These are phyloP conservation scores for Claviceps digitariae DNA, from an alignment of 2,329 filamentous ascomycete species.

Conservation along the genomic window DNA sequence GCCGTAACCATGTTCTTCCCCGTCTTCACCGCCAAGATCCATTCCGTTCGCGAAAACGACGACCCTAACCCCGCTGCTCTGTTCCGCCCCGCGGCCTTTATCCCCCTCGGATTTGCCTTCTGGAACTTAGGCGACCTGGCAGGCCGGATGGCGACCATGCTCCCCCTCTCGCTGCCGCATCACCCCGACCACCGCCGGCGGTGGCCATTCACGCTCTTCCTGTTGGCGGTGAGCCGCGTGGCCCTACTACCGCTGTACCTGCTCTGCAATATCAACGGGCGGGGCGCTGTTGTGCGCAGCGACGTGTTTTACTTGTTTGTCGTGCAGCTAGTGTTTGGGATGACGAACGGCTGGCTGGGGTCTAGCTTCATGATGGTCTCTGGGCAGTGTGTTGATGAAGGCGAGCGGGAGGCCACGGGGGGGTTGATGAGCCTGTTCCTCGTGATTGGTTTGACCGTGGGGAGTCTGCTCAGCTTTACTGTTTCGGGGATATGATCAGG, in stretches of 20 bases:
- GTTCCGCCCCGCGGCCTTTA: slow-evolving; percentile 64
- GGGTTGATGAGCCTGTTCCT: slow-evolving; percentile 89
- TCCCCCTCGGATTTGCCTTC: slow-evolving; percentile 78
- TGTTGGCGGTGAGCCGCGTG: slow-evolving; percentile 49
- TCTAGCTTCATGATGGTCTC: slow-evolving; percentile 88
- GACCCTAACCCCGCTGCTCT: slow-evolving; percentile 37
- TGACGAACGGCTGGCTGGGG: slow-evolving; percentile 77
- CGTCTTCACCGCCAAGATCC: slow-evolving; percentile 64
- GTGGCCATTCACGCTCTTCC: slow-evolving; percentile 51
- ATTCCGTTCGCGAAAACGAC: slow-evolving; percentile 27
- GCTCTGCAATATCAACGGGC: slow-evolving; percentile 74
- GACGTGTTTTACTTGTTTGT: slow-evolving; percentile 80
- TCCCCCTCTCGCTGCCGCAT: slow-evolving; percentile 42
- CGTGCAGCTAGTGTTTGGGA: slow-evolving; percentile 72
- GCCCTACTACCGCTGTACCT: slow-evolving; percentile 74
- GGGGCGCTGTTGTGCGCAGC: slow-evolving; percentile 59
- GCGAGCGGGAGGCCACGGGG: slow-evolving; percentile 77
- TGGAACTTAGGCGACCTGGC: slow-evolving; percentile 85
- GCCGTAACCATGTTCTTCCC: slow-evolving; percentile 86
- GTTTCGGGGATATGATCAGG: slow-evolving; percentile 31
- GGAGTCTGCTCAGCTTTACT: slow-evolving; percentile 83
- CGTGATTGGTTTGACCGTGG: slow-evolving; percentile 67
- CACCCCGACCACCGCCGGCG: slow-evolving; percentile 37
- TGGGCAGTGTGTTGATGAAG: slow-evolving; percentile 63
- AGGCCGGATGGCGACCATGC: slow-evolving; percentile 57